Base-by-base conservation (phyloP, 106 monocot species). In the Apostasia shenzhenica region DNA sequence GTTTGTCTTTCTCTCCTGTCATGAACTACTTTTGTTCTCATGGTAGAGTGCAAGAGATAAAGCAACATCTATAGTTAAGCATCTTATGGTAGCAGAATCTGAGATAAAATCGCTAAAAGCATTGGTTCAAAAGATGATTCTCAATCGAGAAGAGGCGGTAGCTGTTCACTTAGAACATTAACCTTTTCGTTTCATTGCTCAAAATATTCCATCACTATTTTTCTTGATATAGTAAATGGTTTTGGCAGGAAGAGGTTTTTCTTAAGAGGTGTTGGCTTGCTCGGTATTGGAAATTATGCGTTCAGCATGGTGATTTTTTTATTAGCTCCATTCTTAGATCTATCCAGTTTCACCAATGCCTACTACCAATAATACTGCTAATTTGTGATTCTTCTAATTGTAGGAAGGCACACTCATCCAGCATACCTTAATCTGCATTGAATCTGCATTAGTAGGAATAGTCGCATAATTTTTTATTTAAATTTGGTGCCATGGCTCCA, bases 231-330 rank as follows among this genome's bases (percentile, higher is more conserved):
- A 1, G 46, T 45, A 66, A 41, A 61, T 56, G 45, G 37, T 70
- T 84, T 47, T 55, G 2, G 11, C 53, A 93, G 93, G 89, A 86
- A 77, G 93, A 93, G 79, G 73, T 93, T 41, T 73, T 86, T 68
- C 84, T 93, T 40, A 93, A 93, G 74, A 82, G 93, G 69, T 89
- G 93, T 68, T 93, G 93, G 93, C 79, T 89, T 77, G 83, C 93
- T 63, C 83, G 93, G 60, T 89, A 93, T 72, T 93, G 93, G 93
- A 86, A 84, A 80, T 71, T 93, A 70, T 89, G 89, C 72, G 63
- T 79, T 62, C 67, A 70, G 14, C 57, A 89, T 84, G 89, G 93
- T 93, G 86, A 57, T 1, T 40, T 60, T 41, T 2, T 60, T 60
- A 26, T 26, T 26, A 26, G 26, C 26, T 26, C 26, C 26, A 26